Evolutionary conservation across 495 filamentous ascomycete species (phyloP).

Genomic region (Penicillium mononematosum): DNA sequence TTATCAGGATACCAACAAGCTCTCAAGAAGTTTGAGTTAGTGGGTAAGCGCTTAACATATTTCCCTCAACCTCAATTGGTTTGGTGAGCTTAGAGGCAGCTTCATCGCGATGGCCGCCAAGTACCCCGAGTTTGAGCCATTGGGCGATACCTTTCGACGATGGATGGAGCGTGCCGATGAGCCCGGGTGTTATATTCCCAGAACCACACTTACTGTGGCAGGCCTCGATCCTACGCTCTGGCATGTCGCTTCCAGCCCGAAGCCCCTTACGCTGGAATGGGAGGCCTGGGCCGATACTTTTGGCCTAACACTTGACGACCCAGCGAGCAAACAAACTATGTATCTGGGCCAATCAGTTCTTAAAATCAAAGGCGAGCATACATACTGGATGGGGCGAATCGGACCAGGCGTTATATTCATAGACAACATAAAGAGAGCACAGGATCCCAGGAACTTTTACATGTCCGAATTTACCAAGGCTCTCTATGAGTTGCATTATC

Average conservation of each 20-base stretch:
- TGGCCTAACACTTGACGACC: neutral
- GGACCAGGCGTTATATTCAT: conserved; percentile 5
- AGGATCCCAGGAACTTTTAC: neutral
- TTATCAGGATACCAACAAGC: neutral
- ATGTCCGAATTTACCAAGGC: conserved; percentile 5
- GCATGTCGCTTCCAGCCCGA: no score
- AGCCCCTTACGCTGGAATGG: neutral
- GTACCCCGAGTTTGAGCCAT: neutral
- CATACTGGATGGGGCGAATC: neutral
- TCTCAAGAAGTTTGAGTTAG: neutral
- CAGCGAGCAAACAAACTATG: no score
- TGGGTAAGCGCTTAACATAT: neutral
- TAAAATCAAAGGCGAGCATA: neutral
- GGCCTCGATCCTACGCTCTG: neutral
- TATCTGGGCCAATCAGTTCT: neutral
- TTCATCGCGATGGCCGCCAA: neutral
- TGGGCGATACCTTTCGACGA: neutral
- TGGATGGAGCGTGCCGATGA: conserved; percentile 2
- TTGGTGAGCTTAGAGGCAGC: neutral
- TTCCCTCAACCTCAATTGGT: neutral
- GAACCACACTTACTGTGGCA: neutral
- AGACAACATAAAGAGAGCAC: neutral
- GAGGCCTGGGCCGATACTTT: neutral
- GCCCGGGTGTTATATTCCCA: neutral
- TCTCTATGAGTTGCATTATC: conserved; percentile 1